phyloP scores from a whole-genome alignment of 2,329 filamentous ascomycete species.

The Aspergillus pseudotamarii region DNA sequence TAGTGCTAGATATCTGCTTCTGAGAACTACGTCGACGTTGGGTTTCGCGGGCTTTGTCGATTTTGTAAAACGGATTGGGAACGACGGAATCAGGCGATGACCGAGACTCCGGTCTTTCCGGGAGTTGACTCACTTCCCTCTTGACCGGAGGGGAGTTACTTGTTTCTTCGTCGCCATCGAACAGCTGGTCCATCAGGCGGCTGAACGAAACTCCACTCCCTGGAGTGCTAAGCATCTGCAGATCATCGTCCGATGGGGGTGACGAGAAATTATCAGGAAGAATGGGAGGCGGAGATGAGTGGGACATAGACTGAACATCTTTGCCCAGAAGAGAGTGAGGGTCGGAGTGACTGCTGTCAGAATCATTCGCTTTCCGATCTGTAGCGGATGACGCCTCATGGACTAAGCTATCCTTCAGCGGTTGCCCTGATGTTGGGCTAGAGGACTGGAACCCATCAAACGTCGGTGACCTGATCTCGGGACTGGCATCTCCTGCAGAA shows the following conservation, averaged over 20 bases:
- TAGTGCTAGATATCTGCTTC: constrained; percentile 1
- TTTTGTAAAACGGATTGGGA: constrained; percentile 37
- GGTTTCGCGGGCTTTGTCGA: constrained; percentile 26
- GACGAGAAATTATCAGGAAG: constrained; percentile 4
- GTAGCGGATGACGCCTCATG: neutral
- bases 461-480: constrained; percentile 19
- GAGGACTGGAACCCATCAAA: constrained; percentile 24
- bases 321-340: neutral
- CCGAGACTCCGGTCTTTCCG: constrained; percentile 5
- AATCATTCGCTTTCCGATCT: constrained; percentile 5
- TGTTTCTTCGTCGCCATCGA: neutral
- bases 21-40: constrained; percentile 10
- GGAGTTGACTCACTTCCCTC: neutral
- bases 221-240: constrained; percentile 20
- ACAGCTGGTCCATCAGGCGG: constrained; percentile 13
- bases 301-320: constrained; percentile 7
- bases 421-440: neutral
- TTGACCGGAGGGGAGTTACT: neutral
- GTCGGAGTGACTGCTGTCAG: constrained; percentile 4
- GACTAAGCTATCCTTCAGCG: neutral
- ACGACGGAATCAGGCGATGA: constrained; percentile 20
- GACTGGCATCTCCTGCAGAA: constrained; percentile 14
- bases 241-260: constrained; percentile 11
- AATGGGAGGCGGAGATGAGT: constrained; percentile 13
- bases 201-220: constrained; percentile 13